Base-by-base conservation (phyloP, 2,329 filamentous ascomycete species). In the Coleophoma crateriformis region DNA sequence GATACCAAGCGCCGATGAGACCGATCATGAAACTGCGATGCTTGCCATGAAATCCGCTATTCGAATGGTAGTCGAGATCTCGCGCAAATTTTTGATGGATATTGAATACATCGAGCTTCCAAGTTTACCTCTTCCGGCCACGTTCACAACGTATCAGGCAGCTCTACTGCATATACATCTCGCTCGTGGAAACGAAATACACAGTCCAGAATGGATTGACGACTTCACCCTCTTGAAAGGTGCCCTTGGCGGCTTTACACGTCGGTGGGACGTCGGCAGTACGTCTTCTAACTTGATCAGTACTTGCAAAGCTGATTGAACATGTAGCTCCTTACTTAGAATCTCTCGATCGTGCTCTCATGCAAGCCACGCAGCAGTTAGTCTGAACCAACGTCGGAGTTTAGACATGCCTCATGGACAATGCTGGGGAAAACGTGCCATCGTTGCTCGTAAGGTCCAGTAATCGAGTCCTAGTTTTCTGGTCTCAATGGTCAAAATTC, bases 231-330 rank as follows among this genome's bases (percentile, higher is more conserved):
- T 46, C 39, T 45, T 58, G 14, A 56, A 54, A 46, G 49, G 51
- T 17, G 53, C 55, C 3, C 39, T 59, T 13, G 49, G 46, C 11
- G 50, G 54, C 40, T 59, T 57, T 41, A 48, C 49, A 2, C 51
- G 52, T 17, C 48, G 57, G 37, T 59, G 57, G 55, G 52, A 49
- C 38, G 47, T 56, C 52, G 57, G 55, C n/a, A 51, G 57, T 59
- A 54, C 46, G 55, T 6, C 12, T 17, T 13, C n/a, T 27, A 27
- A 27, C 6, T 27, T 10, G 8, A 27, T 27, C 5, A 27, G 27
- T 27, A 27, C 8, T 27, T 27, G 8, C 27, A 27, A 27, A 27
- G 15, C 41, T 44, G 22, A 44, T 20, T 44, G 13, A 10, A 27
- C 12, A 5, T 8, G 20, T 33, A 44, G 41, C 12, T 32, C 19